Percentiles rank a stretch among this genome's conserved stretches.
phyloP scores from a whole-genome alignment of 768 basidiomycete species.

The Pluteus cervinus region DNA sequence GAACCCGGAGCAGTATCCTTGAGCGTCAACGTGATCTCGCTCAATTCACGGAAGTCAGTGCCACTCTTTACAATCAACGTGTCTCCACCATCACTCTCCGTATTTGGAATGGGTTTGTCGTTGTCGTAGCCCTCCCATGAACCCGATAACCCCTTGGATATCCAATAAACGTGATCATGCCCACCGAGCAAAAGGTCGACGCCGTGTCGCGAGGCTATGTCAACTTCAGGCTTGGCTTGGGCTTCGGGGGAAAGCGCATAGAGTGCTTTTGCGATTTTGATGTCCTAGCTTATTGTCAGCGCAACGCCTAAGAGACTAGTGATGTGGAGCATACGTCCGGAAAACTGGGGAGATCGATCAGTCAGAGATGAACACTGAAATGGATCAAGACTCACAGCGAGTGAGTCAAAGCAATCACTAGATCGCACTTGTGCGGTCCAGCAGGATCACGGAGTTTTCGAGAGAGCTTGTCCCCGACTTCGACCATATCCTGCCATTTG shows the following conservation, averaged over 20 bases:
- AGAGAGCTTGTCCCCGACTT: slow-evolving; percentile 68
- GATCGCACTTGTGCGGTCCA: slow-evolving; percentile 66
- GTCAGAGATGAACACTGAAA: too few relatives aligned
- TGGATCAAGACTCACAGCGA: slow-evolving; percentile 63
- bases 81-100: slow-evolving; percentile 67
- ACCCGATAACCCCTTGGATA: slow-evolving; percentile 53
- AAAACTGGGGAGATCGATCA: slow-evolving; percentile 30
- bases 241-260: slow-evolving; percentile 51
- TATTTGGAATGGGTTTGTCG: slow-evolving; percentile 47
- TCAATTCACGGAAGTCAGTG: slow-evolving; percentile 84
- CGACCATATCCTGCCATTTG: slow-evolving; percentile 67
- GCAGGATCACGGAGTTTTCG: slow-evolving; percentile 62
- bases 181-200: slow-evolving; percentile 83
- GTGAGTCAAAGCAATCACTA: slow-evolving; percentile 85
- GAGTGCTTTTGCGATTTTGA: slow-evolving; percentile 61
- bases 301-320: background rate
- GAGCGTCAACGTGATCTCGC: slow-evolving; percentile 65
- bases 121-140: slow-evolving; percentile 70
- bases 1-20: slow-evolving; percentile 53
- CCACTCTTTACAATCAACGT: slow-evolving; percentile 80
- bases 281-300: slow-evolving; percentile 45
- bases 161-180: slow-evolving; percentile 83
- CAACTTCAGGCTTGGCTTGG: slow-evolving; percentile 32
- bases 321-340: slow-evolving; percentile 35
- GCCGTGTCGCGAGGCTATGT: slow-evolving; percentile 61